Evolutionary conservation across 305 asterid genomes (phyloP), one percentile per base, ranked within the genome.

Genomic region (Fraxinus sp.): DNA sequence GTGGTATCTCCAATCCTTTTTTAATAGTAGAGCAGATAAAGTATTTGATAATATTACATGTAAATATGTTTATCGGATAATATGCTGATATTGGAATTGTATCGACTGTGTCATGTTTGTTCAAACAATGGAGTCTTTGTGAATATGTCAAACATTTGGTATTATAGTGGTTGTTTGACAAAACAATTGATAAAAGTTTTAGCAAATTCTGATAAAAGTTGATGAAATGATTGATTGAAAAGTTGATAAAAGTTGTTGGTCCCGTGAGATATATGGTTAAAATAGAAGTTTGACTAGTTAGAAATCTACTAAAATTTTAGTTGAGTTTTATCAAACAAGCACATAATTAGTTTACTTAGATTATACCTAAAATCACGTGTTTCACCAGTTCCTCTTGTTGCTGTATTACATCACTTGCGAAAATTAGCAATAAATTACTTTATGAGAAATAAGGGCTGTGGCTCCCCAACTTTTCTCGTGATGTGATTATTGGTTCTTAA

Each of bases 341-440:
- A 55, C 26, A 55, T 55, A 43, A 41, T 20, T 59, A 0, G 7
- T 66, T 66, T 10, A 10, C 73, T 9, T 64, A 22, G 26, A 74
- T 30, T 22, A 22, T 81, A 52, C 41, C 18, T 22, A 80, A 7
- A 28, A 72, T 62, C 73, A 22, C 5, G 7, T 84, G 86, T 77
- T 77, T 77, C 46, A n/a, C 13, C 11, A 10, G 68, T 81, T 4
- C 5, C 59, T 75, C 37, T 32, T 43, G 22, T 52, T 46, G 41
- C 9, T 11, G 59, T 75, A 66, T 10, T 66, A 11, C 73, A 26
- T 66, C 73, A 11, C 18, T 4, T 26, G 5, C 14, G 18, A 26
- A 66, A 66, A 1, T 66, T 66, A 26, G 73, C 73, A 10, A 26
- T 66, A 9, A 24, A 24, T 66, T 26, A 66, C 36, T 66, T 66